These are phyloP conservation scores for Mycena polygramma DNA, from an alignment of 768 basidiomycete species.

Conservation along the genomic window DNA sequence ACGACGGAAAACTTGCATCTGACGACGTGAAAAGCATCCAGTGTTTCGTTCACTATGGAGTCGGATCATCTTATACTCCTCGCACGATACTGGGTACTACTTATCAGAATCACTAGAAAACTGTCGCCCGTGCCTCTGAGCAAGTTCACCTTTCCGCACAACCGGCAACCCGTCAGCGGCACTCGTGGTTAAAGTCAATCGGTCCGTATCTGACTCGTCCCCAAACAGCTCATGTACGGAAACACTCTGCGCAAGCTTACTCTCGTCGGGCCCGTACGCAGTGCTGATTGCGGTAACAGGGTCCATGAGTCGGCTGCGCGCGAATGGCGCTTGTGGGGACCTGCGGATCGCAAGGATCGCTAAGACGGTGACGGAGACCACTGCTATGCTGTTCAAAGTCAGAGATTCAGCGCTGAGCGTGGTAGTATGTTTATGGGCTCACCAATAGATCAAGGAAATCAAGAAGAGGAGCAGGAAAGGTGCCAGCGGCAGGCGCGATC, in stretches of 20 bases:
- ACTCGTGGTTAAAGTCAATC: background rate
- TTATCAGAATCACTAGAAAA: no score
- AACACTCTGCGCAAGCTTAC: background rate
- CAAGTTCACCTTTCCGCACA: no score
- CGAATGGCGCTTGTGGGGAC: background rate
- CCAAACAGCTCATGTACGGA: conserved; percentile 9
- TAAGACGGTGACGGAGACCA: background rate
- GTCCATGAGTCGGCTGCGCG: conserved; percentile 15
- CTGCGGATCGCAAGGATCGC: conserved; percentile 1
- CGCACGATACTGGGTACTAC: no score
- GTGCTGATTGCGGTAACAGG: conserved; percentile 11
- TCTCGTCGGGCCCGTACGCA: conserved; percentile 18
- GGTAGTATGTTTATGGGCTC: background rate
- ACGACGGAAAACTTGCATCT: no score
- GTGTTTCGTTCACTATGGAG: no score
- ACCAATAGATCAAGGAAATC: conserved; percentile 5
- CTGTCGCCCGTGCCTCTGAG: no score
- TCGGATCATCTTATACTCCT: no score
- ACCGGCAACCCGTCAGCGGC: no score
- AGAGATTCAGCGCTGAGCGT: background rate
- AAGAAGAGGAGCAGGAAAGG: background rate
- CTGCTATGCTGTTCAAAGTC: background rate
- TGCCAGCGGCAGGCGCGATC: conserved; percentile 3
- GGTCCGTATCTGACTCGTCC: conserved; percentile 9
- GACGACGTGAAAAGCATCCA: no score